phyloP scores from a whole-genome alignment of 1,139 yeast genomes.

The Yamadazyma buinensis region DNA sequence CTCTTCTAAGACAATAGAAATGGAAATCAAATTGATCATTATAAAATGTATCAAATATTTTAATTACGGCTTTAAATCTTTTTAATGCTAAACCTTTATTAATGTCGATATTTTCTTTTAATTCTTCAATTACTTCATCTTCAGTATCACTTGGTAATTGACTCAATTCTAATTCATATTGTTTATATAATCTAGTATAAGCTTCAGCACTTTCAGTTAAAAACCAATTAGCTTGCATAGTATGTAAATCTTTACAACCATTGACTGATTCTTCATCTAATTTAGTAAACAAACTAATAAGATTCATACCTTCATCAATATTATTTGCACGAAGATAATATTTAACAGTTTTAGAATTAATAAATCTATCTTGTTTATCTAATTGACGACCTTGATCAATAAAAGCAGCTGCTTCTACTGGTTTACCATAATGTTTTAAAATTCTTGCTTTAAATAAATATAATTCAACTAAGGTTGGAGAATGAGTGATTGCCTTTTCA shows the following conservation, averaged over 20 bases:
- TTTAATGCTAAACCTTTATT: conserved; percentile 75
- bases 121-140: conserved; percentile 27
- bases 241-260: conserved; percentile 83
- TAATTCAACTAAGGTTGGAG: conserved; percentile 82
- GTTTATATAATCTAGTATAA: conserved; percentile 40
- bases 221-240: conserved; percentile 92
- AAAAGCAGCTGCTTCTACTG: conserved; percentile 54
- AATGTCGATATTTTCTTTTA: conserved; percentile 33
- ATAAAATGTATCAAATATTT: conserved; percentile 65
- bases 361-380: conserved; percentile 87
- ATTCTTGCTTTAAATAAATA: conserved; percentile 79
- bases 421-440: conserved; percentile 64
- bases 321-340: conserved; percentile 78
- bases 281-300: conserved; percentile 78
- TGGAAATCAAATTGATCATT: conserved; percentile 95
- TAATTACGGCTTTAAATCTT: conserved; percentile 65
- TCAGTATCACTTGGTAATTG: conserved; percentile 1
- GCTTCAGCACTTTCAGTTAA: conserved; percentile 84
- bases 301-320: conserved; percentile 70
- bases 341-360: conserved; percentile 85
- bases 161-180: conserved; percentile 16
- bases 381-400: conserved; percentile 71
- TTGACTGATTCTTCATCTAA: conserved; percentile 69
- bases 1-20: conserved; percentile 84
- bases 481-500: conserved; percentile 63